Conservation (phyloP, 306 rosid species). For the Alnus rubra region DNA sequence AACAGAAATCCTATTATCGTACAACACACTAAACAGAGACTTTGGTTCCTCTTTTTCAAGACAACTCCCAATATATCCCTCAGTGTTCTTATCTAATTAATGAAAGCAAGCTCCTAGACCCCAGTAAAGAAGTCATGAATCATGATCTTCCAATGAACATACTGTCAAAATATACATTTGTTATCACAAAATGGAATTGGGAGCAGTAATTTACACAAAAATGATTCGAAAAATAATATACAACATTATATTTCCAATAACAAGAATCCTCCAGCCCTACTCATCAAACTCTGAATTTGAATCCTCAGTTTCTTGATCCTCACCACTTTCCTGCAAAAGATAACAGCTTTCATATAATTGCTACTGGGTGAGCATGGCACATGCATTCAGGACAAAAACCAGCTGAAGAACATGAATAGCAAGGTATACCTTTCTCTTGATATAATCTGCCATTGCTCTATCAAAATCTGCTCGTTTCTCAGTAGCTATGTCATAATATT, state of each 20-base stretch:
- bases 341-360: not conserved
- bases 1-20: no score
- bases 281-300: slow-evolving; percentile 55
- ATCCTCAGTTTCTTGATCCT: slow-evolving; percentile 56
- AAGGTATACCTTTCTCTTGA: slow-evolving; percentile 60
- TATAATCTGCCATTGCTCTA: slow-evolving; percentile 65
- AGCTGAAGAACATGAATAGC: slow-evolving; percentile 2
- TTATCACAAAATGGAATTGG: slow-evolving; percentile 29
- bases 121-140: no score
- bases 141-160: not conserved
- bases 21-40: no score
- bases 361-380: not conserved
- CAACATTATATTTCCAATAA: slow-evolving; percentile 29
- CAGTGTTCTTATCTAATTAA: no score
- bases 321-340: slow-evolving; percentile 70
- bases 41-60: no score
- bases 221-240: slow-evolving; percentile 35
- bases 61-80: no score
- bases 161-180: slow-evolving; percentile 24
- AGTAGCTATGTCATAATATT: slow-evolving; percentile 88
- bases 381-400: not conserved
- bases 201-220: slow-evolving; percentile 32
- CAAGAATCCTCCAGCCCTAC: slow-evolving; percentile 29
- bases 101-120: not conserved
- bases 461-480: slow-evolving; percentile 91